Conservation (phyloP, 306 rosid genomes). For the Argentina anserina region DNA sequence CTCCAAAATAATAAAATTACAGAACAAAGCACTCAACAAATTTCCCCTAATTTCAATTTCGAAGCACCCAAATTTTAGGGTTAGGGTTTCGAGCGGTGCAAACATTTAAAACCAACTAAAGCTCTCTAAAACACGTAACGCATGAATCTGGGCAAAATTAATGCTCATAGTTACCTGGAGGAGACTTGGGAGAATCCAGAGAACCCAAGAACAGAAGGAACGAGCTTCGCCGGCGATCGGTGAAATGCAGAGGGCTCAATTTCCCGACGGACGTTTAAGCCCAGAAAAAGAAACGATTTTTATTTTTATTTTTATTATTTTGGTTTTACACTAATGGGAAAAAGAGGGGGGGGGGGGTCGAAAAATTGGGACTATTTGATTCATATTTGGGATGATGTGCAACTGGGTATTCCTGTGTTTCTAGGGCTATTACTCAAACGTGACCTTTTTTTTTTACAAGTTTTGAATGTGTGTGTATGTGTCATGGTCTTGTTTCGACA, state of each 20-base stretch:
- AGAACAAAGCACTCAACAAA: background rate
- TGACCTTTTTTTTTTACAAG: conserved; percentile 5
- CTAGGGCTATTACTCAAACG: background rate
- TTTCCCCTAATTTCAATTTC: background rate
- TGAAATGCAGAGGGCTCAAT: conserved; percentile 24
- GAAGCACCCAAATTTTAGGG: conserved; percentile 12
- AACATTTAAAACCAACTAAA: background rate
- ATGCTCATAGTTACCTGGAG: conserved; percentile 22
- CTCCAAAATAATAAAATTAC: background rate
- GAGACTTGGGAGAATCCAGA: conserved; percentile 9
- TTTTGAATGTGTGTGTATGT: background rate
- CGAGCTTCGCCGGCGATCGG: conserved; percentile 13
- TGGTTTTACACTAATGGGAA: conserved; percentile 24
- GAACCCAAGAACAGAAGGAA: conserved; percentile 15
- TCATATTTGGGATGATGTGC: background rate
- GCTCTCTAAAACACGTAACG: background rate
- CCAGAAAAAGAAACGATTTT: conserved; percentile 18
- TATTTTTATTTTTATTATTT: background rate
- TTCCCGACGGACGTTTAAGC: conserved; percentile 52
- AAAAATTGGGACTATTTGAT: background rate
- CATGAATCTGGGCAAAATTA: background rate
- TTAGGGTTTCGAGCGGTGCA: conserved; percentile 18
- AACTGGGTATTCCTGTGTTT: background rate
- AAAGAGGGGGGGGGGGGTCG: background rate
- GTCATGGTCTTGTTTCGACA: background rate